Evolutionary conservation across 805 yeast species (phyloP), one percentile per base, ranked within the genome.

Genomic region (Lipomyces mesembrius): DNA sequence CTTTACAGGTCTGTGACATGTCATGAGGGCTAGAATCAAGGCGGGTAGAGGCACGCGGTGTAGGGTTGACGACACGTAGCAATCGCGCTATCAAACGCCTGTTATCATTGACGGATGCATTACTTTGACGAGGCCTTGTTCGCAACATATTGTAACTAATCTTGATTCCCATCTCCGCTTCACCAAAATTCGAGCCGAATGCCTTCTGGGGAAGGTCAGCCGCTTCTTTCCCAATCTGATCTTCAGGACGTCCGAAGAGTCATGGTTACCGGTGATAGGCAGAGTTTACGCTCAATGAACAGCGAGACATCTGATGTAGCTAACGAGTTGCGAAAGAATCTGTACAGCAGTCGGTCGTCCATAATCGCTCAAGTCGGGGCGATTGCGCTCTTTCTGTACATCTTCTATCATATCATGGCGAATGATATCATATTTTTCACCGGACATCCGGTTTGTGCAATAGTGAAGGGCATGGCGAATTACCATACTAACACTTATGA

Each of bases 371-470:
- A 68, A 54, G 61, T 60, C 43, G 69, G 65, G 5, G 43, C 43
- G n/a, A 55, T 65, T 37, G 55, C 56, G 9, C 14, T 66, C 57
- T 65, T 66, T 25, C 57, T 65, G 25, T 68, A 68, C 51, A 60
- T 66, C n/a, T 53, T 68, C 29, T 62, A 39, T 55, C 64, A 65
- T 11, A 67, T 69, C 59, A 39, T 63, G 61, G 35, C 52, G 9
- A 59, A 61, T 32, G 67, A 68, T 32, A 58, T 72, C 43, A 64
- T 71, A 37, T 65, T 74, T 37, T 75, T 75, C 64, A 70, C 76
- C 8, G 73, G 74, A 55, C 77, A 75, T 58, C 76, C 76, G n/a
- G 71, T 59, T 17, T 17, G 63, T 9, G n/a, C 34, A 32, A 29
- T 25, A 52, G 32, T 25, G 34, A 22, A 14, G n/a, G 46, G 62